phyloP scores from a whole-genome alignment of 106 monocot species.

The Hemerocallis citrina region DNA sequence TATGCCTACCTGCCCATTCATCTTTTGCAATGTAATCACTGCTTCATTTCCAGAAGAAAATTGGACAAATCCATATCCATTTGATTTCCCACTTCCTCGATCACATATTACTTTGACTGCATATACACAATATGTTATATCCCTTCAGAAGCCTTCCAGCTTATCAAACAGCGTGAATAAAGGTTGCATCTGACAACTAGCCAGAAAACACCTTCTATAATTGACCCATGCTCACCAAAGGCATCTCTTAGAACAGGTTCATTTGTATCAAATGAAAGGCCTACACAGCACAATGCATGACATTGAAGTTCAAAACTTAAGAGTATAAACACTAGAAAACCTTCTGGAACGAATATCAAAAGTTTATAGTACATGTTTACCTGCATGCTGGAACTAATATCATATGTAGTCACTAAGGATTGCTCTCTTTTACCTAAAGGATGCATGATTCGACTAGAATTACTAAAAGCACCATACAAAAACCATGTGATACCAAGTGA shows the following conservation, averaged over 20 bases:
- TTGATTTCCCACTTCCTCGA: constrained; percentile 48
- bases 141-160: background rate
- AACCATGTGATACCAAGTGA: too few species aligned
- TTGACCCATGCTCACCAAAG: constrained; percentile 35
- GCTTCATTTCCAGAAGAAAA: constrained; percentile 41
- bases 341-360: background rate
- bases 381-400: background rate
- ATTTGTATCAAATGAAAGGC: constrained; percentile 58
- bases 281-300: constrained; percentile 6
- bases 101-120: constrained; percentile 62
- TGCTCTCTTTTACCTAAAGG: too few species aligned
- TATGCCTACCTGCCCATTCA: constrained; percentile 41
- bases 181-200: background rate
- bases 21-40: constrained; percentile 27
- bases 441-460: too few species aligned
- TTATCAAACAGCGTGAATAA: background rate
- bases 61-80: constrained; percentile 62
- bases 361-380: background rate
- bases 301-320: background rate
- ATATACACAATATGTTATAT: background rate
- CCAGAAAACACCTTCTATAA: constrained; percentile 34
- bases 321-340: background rate
- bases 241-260: constrained; percentile 48
- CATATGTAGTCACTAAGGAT: too few species aligned
- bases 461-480: too few species aligned